Conservation (phyloP, 2,329 filamentous ascomycete genomes). For the Chaetomiaceae sp. region DNA sequence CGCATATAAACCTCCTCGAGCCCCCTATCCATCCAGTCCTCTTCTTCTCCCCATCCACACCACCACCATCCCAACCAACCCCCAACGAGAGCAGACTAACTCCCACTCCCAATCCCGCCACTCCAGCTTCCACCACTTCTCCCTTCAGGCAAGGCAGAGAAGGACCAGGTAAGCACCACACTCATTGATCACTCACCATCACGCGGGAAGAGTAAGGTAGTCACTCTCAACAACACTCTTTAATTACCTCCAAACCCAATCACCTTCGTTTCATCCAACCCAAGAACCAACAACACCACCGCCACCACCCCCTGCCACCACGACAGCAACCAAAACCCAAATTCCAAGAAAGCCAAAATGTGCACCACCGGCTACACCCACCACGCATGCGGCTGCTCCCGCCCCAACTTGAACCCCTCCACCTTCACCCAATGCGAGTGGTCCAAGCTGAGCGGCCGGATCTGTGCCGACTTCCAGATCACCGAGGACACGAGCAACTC, state of each 20-base stretch:
- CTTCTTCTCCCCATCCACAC: not conserved
- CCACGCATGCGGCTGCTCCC: slow-evolving; percentile 14
- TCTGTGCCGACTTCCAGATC: slow-evolving; percentile 15
- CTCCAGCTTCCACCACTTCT: not conserved
- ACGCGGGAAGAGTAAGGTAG: not conserved
- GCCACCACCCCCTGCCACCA: too few relatives aligned
- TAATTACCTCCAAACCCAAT: not conserved
- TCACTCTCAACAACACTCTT: not conserved
- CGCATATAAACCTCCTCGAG: not conserved
- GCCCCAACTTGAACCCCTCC: not conserved
- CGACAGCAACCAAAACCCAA: not conserved
- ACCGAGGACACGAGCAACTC: slow-evolving; percentile 4
- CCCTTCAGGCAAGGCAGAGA: not conserved
- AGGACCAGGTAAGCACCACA: not conserved
- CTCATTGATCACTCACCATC: not conserved
- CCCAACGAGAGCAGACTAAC: not conserved
- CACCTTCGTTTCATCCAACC: too few relatives aligned
- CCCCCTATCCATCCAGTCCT: not conserved
- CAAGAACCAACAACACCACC: too few relatives aligned
- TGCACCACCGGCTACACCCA: slow-evolving; percentile 12
- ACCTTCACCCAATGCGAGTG: slow-evolving; percentile 12
- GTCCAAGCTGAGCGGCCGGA: slow-evolving; percentile 8
- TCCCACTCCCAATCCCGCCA: not conserved
- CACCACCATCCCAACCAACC: not conserved
- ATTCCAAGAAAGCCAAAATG: not conserved